A percentile compares a stretch with the other conserved stretches of the same genome.
phyloP scores from a whole-genome alignment of 108 stramenopile genomes.

The Skeletonema tropicum region DNA sequence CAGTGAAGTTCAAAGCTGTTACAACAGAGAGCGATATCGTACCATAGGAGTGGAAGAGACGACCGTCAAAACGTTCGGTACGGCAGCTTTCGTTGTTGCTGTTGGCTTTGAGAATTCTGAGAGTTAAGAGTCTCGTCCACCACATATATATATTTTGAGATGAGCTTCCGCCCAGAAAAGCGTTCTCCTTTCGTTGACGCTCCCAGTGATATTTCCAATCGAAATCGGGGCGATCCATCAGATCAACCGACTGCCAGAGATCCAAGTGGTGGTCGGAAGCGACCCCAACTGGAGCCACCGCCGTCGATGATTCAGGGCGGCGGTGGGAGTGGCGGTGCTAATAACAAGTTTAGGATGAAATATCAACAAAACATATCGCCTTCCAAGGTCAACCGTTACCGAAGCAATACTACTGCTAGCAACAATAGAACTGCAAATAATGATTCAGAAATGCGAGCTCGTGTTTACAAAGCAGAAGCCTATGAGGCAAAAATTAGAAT shows the following conservation, averaged over 20 bases:
- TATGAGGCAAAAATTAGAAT: constrained; percentile 35
- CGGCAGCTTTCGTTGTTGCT: not conserved
- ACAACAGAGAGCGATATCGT: too few relatives aligned
- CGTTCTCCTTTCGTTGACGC: constrained; percentile 30
- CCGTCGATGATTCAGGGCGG: not conserved
- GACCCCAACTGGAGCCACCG: not conserved
- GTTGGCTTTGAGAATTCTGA: too few relatives aligned
- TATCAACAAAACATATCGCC: not conserved
- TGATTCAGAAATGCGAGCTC: constrained; percentile 12
- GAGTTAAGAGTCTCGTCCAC: too few relatives aligned
- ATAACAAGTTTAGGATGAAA: not conserved
- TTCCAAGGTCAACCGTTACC: not conserved
- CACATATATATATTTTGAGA: not conserved
- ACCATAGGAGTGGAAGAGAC: too few relatives aligned
- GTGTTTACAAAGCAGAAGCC: constrained; percentile 39
- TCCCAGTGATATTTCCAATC: constrained; percentile 25
- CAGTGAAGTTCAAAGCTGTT: too few relatives aligned
- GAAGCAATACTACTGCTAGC: not conserved
- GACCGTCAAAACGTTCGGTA: too few relatives aligned
- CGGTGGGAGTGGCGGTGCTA: not conserved
- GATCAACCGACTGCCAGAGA: constrained; percentile 2
- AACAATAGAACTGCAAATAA: not conserved
- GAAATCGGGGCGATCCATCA: not conserved
- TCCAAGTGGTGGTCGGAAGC: not conserved
- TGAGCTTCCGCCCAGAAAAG: constrained; percentile 13